Conservation (phyloP, 2,329 filamentous ascomycete species). For the Drechslerella dactyloides region DNA sequence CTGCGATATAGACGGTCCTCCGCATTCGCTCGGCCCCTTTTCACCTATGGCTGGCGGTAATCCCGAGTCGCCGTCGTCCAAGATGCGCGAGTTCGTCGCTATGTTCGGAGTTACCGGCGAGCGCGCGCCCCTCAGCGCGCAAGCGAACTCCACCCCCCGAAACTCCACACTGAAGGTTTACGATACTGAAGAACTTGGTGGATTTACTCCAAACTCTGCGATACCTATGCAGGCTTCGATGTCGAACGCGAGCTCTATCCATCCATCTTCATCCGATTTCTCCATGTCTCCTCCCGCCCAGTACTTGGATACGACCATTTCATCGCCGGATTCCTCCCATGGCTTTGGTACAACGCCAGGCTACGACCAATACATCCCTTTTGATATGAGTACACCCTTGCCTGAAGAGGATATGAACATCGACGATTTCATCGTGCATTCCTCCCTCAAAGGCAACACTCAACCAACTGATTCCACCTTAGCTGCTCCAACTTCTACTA, state of each 20-base stretch:
- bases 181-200: slow-evolving; percentile 43
- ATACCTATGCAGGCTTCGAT: slow-evolving; percentile 48
- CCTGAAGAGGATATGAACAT: slow-evolving; percentile 43
- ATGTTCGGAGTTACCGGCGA: slow-evolving; percentile 38
- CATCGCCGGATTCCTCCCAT: slow-evolving; percentile 44
- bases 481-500: not conserved
- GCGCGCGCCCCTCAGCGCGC: slow-evolving; percentile 27
- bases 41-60: slow-evolving; percentile 38
- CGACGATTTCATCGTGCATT: slow-evolving; percentile 28
- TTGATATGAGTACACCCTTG: slow-evolving; percentile 40
- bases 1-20: not conserved
- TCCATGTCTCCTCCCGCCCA: slow-evolving; percentile 45
- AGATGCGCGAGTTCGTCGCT: slow-evolving; percentile 26
- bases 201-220: slow-evolving; percentile 46
- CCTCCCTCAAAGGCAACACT: slow-evolving; percentile 17
- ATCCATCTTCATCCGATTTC: slow-evolving; percentile 48
- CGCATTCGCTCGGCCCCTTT: not conserved
- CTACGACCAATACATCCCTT: slow-evolving; percentile 46
- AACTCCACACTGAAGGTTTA: slow-evolving; percentile 38
- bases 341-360: slow-evolving; percentile 46
- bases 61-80: slow-evolving; percentile 38
- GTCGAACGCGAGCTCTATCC: slow-evolving; percentile 40
- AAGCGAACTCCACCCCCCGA: slow-evolving; percentile 31
- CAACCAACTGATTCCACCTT: slow-evolving; percentile 22
- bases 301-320: slow-evolving; percentile 42